Evolutionary conservation across 148 eudicot species (phyloP), one percentile per base, ranked within the genome.

Genomic region (Pharnaceum exiguum): DNA sequence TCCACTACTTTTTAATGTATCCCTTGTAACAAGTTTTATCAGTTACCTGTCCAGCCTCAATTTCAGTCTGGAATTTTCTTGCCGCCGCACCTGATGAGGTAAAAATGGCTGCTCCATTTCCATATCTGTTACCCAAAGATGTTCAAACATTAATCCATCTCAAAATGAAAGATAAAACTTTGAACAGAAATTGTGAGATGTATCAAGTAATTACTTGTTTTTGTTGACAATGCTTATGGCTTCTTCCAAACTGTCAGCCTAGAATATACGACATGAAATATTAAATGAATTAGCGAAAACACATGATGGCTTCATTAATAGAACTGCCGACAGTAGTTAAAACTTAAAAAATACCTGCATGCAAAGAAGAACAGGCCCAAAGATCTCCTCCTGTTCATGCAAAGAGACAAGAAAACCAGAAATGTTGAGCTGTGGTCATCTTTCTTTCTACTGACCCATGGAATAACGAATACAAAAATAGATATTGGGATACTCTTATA

Each of bases 201-300:
- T 40, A 29, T 16, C 17, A 29, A 38, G 55, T 36, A 21, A 46
- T 47, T 86, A 89, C 99, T 82, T 79, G 53, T 93, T 93, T 75
- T 70, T 78, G 75, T 94, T 94, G 56, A 89, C 79, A 7, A 89
- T 79, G 67, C 60, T 54, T 50, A 89, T 89, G 49, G 99, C 99
- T 78, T 93, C 96, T 44, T 89, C 99, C 63, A 94, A 94, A 78
- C 80, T 83, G 57, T 73, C 87, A 57, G 96, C 99, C 99, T 93
- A n/a, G n/a, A n/a, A n/a, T n/a, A n/a, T n/a, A n/a, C n/a, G 79
- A 53, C 57, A 51, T 57, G 1, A 60, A 36, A 65, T 4, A 51
- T 26, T 3, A 28, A 22, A 3, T 10, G 10, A 31, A 6, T 57
- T 47, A 62, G 68, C 59, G 40, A 7, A 30, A 56, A 32, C 44